Evolutionary conservation across 2,329 filamentous ascomycete species (phyloP).

Genomic region (Peltaster fructicola): DNA sequence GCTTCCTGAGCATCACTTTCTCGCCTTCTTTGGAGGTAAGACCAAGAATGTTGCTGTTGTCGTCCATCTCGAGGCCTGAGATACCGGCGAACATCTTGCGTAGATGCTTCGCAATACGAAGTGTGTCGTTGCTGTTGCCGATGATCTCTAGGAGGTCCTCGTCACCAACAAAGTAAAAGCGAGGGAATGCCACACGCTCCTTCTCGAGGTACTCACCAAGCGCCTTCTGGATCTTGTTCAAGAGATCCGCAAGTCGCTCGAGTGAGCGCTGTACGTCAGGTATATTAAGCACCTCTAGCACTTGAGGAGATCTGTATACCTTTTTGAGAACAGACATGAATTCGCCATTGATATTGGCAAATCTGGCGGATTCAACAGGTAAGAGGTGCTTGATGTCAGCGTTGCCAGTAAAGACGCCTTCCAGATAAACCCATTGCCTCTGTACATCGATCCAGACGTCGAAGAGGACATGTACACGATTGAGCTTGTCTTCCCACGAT

Average conservation of each 20-base stretch:
- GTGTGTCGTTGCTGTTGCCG: conserved; percentile 93
- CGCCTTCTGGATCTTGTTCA: conserved; percentile 99
- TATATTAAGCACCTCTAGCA: conserved; percentile 90
- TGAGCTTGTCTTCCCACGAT: conserved; percentile 94
- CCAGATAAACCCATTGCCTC: conserved; percentile 97
- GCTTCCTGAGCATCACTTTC: conserved; percentile 67
- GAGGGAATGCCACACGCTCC: conserved; percentile 89
- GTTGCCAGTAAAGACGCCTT: conserved; percentile 97
- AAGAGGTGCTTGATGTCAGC: conserved; percentile 97
- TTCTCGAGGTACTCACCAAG: conserved; percentile 96
- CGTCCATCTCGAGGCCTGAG: conserved; percentile 76
- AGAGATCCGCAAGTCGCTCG: conserved; percentile 83
- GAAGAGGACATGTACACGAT: conserved; percentile 90
- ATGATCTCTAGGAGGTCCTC: conserved; percentile 98
- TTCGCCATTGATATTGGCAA: conserved; percentile 98
- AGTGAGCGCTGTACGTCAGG: conserved; percentile 90
- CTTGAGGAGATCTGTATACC: conserved; percentile 87
- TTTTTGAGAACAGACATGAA: conserved; percentile 99
- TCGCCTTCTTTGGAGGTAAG: conserved; percentile 95
- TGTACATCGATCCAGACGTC: conserved; percentile 99
- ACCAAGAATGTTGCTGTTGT: conserved; percentile 74
- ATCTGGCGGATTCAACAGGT: conserved; percentile 87
- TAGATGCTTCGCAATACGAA: conserved; percentile 94
- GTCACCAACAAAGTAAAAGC: conserved; percentile 98
- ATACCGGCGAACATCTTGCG: conserved; percentile 99